Evolutionary conservation across 148 eudicot genomes (phyloP).

Genomic region (Amaranthus cruentus): DNA sequence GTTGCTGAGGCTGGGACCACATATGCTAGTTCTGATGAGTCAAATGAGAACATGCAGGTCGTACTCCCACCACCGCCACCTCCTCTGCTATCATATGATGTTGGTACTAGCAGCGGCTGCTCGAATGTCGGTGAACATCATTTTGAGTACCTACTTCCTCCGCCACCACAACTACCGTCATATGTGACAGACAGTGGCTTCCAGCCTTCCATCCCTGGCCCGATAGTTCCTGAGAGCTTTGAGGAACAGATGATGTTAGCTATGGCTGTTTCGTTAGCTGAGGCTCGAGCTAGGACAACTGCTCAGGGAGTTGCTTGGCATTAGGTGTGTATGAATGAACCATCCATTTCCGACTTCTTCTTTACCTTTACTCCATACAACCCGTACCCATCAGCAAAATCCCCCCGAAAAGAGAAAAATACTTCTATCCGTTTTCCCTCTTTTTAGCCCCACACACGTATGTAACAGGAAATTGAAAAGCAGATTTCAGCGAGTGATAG

Average conservation of each 20-base stretch:
- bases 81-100: constrained; percentile 13
- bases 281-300: constrained; percentile 59
- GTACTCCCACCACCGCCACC: constrained; percentile 27
- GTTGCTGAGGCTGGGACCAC: constrained; percentile 49
- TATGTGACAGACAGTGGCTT: constrained; percentile 32
- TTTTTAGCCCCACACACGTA: constrained; percentile 16
- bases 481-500: constrained; percentile 20
- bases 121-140: constrained; percentile 19
- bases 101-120: constrained; percentile 20
- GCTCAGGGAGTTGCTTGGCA: constrained; percentile 77
- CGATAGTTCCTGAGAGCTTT: constrained; percentile 67
- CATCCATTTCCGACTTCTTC: not conserved
- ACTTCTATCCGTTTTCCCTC: not conserved
- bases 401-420: not conserved
- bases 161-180: constrained; percentile 22
- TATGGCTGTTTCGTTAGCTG: constrained; percentile 94
- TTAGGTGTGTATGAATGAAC: constrained; percentile 26
- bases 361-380: not conserved
- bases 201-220: constrained; percentile 26
- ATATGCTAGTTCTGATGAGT: constrained; percentile 38
- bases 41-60: constrained; percentile 27
- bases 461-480: constrained; percentile 30
- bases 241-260: constrained; percentile 99
- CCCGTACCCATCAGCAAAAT: not conserved
- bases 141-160: constrained; percentile 17